phyloP scores from a whole-genome alignment of 192 early-diverging fungal species.

The Rhizoclosmatium globosum region DNA sequence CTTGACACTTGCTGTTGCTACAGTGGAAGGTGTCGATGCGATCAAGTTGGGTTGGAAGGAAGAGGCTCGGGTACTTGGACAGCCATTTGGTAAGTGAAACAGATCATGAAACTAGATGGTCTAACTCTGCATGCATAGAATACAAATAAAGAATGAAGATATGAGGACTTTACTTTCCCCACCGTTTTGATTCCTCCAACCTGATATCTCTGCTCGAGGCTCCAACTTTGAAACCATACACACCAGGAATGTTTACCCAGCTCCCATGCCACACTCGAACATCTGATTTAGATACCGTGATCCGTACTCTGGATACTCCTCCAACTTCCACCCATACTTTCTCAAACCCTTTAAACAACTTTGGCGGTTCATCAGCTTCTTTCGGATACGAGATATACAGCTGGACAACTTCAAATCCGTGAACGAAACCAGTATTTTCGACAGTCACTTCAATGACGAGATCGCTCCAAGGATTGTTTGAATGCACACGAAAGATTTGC shows the following conservation, averaged over 20 bases:
- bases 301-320: slow-evolving; percentile 50
- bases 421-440: slow-evolving; percentile 44
- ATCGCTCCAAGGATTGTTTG: background rate
- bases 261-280: slow-evolving; percentile 56
- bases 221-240: slow-evolving; percentile 58
- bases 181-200: background rate
- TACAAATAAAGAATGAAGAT: too few species aligned
- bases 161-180: background rate
- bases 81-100: background rate
- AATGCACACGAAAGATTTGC: background rate
- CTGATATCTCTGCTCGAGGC: slow-evolving; percentile 60
- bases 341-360: slow-evolving; percentile 51
- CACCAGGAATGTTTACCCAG: slow-evolving; percentile 57
- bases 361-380: slow-evolving; percentile 37
- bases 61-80: background rate
- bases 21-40: background rate
- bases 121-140: too few species aligned
- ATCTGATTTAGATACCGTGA: slow-evolving; percentile 51
- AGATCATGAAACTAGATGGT: too few species aligned
- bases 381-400: slow-evolving; percentile 51
- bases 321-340: slow-evolving; percentile 48
- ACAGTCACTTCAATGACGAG: slow-evolving; percentile 46
- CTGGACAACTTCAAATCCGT: slow-evolving; percentile 56
- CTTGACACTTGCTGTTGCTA: background rate
- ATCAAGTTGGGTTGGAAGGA: slow-evolving; percentile 16